These are phyloP conservation scores for Pseudoneurospora amorphoporcata DNA, from an alignment of 495 filamentous ascomycete genomes.

Conservation along the genomic window DNA sequence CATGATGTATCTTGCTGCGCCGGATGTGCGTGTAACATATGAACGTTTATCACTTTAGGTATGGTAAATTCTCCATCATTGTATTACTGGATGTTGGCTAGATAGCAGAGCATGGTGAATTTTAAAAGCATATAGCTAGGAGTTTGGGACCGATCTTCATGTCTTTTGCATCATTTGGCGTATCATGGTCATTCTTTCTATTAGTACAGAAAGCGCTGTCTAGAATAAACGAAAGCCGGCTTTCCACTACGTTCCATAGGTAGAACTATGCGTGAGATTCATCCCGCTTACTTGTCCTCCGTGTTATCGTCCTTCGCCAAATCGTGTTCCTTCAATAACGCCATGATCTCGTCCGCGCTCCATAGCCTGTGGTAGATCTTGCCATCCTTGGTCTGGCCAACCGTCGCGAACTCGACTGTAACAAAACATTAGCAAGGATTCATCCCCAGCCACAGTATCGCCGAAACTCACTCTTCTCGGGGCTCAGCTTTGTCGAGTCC, in stretches of 20 bases:
- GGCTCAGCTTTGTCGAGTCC: constrained; percentile 97
- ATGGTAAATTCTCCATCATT: neutral
- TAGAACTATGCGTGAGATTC: neutral
- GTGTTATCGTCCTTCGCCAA: constrained; percentile 78
- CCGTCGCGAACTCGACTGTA: constrained; percentile 94
- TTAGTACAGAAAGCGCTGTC: constrained; percentile 20
- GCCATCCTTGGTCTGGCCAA: constrained; percentile 86
- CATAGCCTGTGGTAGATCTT: constrained; percentile 97
- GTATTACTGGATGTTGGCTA: neutral
- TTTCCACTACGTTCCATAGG: neutral
- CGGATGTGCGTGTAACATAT: neutral
- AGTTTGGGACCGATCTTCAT: constrained; percentile 3
- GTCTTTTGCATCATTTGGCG: neutral
- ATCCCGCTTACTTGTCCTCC: constrained; percentile 45
- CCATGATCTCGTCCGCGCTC: constrained; percentile 93
- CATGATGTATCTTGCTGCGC: neutral
- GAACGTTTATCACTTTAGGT: neutral
- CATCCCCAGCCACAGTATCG: neutral
- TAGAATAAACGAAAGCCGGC: constrained; percentile 6
- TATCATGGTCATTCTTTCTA: constrained; percentile 7
- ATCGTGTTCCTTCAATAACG: constrained; percentile 88
- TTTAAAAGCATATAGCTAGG: neutral
- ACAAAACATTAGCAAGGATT: constrained; percentile 4
- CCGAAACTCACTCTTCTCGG: constrained; percentile 75
- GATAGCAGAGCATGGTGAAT: too few species aligned